Conservation (phyloP, 108 stramenopile genomes). For the Nitzschia sp. region DNA sequence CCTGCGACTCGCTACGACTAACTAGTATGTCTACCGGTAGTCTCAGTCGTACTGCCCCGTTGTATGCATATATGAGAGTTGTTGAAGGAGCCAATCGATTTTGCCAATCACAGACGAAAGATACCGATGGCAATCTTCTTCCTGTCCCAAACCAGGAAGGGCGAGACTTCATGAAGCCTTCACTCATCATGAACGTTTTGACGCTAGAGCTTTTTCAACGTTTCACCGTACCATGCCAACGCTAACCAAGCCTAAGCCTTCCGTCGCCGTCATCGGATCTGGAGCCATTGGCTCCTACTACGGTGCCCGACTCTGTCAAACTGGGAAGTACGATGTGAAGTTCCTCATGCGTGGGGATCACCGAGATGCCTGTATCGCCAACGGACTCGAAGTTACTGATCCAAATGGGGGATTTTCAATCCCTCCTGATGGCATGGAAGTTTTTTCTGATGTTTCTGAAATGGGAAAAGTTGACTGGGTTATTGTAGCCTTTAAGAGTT, state of each 20-base stretch:
- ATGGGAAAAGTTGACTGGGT: slow-evolving; percentile 76
- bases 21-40: too few species aligned
- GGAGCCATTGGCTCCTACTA: slow-evolving; percentile 75
- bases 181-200: too few species aligned
- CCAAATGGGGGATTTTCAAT: slow-evolving; percentile 67
- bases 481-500: slow-evolving; percentile 68
- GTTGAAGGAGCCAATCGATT: too few species aligned
- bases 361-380: slow-evolving; percentile 40
- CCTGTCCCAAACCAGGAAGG: too few species aligned
- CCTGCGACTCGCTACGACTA: too few species aligned
- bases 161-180: too few species aligned
- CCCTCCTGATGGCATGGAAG: slow-evolving; percentile 56
- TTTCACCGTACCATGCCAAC: too few species aligned
- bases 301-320: slow-evolving; percentile 75
- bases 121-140: too few species aligned
- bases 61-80: too few species aligned
- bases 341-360: slow-evolving; percentile 77
- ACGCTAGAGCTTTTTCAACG: too few species aligned
- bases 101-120: too few species aligned
- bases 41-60: too few species aligned
- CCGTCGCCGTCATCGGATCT: slow-evolving; percentile 53
- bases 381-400: slow-evolving; percentile 67
- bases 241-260: slow-evolving; percentile 4
- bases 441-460: slow-evolving; percentile 39
- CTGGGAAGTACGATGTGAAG: slow-evolving; percentile 55